Conservation (phyloP, 768 basidiomycete genomes). For the Asterophora parasitica region DNA sequence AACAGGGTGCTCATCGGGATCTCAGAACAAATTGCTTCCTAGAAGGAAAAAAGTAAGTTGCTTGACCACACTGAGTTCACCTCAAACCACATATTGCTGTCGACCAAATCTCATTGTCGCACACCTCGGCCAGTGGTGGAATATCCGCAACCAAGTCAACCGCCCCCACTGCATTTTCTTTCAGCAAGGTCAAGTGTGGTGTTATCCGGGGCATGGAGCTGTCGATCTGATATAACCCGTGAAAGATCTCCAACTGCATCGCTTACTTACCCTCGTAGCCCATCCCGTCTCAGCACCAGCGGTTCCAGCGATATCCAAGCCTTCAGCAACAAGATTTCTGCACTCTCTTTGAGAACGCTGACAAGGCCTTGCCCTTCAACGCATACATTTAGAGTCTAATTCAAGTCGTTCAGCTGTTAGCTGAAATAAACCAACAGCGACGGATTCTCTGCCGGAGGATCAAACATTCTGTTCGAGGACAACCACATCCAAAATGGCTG, state of each 20-base stretch:
- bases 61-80: slow-evolving; percentile 39
- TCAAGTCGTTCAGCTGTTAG: not conserved
- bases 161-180: slow-evolving; percentile 52
- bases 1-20: slow-evolving; percentile 22
- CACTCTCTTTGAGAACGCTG: slow-evolving; percentile 40
- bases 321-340: slow-evolving; percentile 52
- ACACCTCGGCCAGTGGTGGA: slow-evolving; percentile 69
- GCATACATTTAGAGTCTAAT: slow-evolving; percentile 35
- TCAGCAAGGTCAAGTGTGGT: slow-evolving; percentile 48
- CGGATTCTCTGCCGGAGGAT: slow-evolving; percentile 53
- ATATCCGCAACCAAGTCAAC: slow-evolving; percentile 44
- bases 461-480: slow-evolving; percentile 53
- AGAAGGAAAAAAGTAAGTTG: slow-evolving; percentile 60
- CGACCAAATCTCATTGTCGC: too few relatives aligned
- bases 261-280: too few relatives aligned
- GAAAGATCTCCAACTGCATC: not conserved
- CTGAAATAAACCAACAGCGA: slow-evolving; percentile 23
- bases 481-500: slow-evolving; percentile 56
- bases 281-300: slow-evolving; percentile 50
- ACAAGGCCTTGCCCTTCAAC: slow-evolving; percentile 51
- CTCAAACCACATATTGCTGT: too few relatives aligned
- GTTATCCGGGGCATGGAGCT: slow-evolving; percentile 56
- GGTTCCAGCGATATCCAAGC: slow-evolving; percentile 45
- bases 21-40: slow-evolving; percentile 30
- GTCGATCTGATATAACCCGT: slow-evolving; percentile 24